Base-by-base conservation (phyloP, 108 stramenopile genomes). In the Stephanodiscus triporus region DNA sequence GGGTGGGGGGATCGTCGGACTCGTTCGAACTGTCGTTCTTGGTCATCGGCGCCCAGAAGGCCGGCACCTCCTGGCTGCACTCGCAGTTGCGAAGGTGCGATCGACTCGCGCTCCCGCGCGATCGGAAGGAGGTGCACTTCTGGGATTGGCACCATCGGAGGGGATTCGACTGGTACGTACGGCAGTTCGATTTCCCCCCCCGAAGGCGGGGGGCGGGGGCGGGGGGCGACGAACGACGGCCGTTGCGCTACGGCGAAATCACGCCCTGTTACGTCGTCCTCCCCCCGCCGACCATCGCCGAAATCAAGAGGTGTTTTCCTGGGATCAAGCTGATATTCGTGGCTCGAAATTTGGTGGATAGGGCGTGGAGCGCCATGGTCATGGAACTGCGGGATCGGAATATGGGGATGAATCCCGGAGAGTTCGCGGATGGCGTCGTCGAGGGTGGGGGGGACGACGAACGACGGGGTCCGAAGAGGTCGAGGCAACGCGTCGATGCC, bases 11-110 rank as follows among this genome's bases (percentile, higher is more conserved):
- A 6, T 40, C 40, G 40, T 40, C 50, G 16, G 7, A 58, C 36
- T 66, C 76, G 9, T 73, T 80, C 50, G 42, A 73, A 26, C 36
- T 80, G 30, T 63, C 59, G 6, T 88, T 85, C 50, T 47, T 88
- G 26, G 79, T 80, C 47, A 84, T 88, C 49, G 87, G 87, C 2
- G 84, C 82, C 6, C 87, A 88, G 61, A 88, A 88, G 62, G 80
- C 77, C 11, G 85, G 86, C 34, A 86, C 86, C 5, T 80, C 86
- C 11, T 86, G 88, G 88, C 36, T 89, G 27, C 80, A 89, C 73
- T 68, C 64, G 54, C 73, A 81, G 47, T 62, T 89, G 45, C 53
- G 59, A 38, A 58, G 75, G 58, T 73, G 75, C 66, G 48, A 56
- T 29, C 30, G 30, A 9, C 11, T 87, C 27, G 19, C 57, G 8